Evolutionary conservation across 495 filamentous ascomycete genomes (phyloP).

Genomic region (Aspergillus heteromorphus): DNA sequence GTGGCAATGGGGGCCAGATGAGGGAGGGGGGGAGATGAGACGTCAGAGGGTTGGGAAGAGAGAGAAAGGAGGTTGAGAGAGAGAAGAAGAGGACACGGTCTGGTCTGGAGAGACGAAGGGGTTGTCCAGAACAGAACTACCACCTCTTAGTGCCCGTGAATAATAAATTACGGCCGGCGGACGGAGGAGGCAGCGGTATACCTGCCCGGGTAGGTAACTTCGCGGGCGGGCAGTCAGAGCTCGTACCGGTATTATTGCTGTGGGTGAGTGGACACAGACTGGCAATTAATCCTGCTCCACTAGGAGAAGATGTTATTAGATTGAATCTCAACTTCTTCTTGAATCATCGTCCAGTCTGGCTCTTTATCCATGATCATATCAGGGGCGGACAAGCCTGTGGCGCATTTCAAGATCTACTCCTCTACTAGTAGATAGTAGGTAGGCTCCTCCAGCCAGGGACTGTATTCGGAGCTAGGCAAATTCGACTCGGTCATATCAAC

Average conservation of each 20-base stretch:
- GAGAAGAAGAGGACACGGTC: conserved; percentile 31
- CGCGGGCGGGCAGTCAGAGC: background rate
- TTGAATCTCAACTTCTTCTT: too few relatives aligned
- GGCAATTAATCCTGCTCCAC: too few relatives aligned
- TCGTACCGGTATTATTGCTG: background rate
- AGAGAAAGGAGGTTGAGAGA: conserved; percentile 12
- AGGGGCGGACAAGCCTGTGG: background rate
- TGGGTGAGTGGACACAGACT: too few relatives aligned
- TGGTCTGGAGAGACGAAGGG: conserved; percentile 21
- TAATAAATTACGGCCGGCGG: conserved; percentile 9
- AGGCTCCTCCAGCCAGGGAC: background rate
- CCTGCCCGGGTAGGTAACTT: background rate
- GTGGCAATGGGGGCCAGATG: conserved; percentile 1
- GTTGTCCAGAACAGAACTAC: background rate
- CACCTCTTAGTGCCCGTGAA: conserved; percentile 1
- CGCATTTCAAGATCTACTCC: background rate
- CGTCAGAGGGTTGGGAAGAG: conserved; percentile 7
- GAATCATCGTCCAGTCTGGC: too few relatives aligned
- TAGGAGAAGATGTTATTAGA: too few relatives aligned
- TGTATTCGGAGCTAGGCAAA: background rate
- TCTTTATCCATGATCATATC: background rate
- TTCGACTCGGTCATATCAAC: background rate
- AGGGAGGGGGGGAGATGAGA: conserved; percentile 7
- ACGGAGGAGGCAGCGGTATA: background rate
- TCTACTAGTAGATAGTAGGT: background rate